Percentiles rank a stretch among this genome's conserved stretches.
phyloP scores from a whole-genome alignment of 83 land plant species.

The Larix sibirica region DNA sequence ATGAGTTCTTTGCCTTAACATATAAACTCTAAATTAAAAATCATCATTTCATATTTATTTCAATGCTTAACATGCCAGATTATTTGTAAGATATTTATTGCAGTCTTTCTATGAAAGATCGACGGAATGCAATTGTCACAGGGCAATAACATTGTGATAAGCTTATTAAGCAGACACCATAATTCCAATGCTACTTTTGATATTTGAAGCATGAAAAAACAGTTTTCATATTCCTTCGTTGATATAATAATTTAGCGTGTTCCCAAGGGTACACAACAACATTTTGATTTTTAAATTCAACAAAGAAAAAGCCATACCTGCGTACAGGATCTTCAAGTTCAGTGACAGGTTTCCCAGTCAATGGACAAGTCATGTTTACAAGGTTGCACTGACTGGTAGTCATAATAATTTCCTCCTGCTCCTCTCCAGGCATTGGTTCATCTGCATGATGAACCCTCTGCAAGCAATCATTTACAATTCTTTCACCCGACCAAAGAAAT shows the following conservation, averaged over 20 bases:
- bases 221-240: not conserved
- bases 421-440: slow-evolving; percentile 94
- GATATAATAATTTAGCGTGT: not conserved
- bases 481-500: not conserved
- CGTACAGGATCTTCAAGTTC: slow-evolving; percentile 83
- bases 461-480: slow-evolving; percentile 8
- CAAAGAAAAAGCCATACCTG: slow-evolving; percentile 46
- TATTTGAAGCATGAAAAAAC: not conserved
- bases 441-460: slow-evolving; percentile 96
- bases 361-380: slow-evolving; percentile 71
- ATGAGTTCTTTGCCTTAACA: too few species aligned
- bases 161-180: not conserved
- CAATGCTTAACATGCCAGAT: not conserved
- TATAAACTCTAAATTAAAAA: not conserved
- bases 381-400: slow-evolving; percentile 61
- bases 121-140: not conserved
- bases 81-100: not conserved
- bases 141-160: not conserved
- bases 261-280: not conserved
- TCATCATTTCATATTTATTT: not conserved
- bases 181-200: not conserved
- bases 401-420: slow-evolving; percentile 88
- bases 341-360: slow-evolving; percentile 80
- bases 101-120: not conserved
- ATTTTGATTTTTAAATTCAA: not conserved